phyloP scores from a whole-genome alignment of 371 early-diverging fungal species.

The Dichotomocladium elegans region DNA sequence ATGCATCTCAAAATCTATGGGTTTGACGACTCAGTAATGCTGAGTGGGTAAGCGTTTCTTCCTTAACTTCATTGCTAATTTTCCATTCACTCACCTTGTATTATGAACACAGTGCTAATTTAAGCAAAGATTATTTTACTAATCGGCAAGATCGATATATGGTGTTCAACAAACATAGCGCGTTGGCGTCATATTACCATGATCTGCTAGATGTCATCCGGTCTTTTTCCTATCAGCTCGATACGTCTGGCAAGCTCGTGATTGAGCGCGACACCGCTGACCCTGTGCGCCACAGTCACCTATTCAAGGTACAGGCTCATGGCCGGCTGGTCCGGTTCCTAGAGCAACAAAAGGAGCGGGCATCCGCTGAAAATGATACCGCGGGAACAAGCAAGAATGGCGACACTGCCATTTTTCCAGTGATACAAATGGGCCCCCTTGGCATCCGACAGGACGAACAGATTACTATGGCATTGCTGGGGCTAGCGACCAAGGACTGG shows the following conservation, averaged over 20 bases:
- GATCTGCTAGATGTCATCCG: constrained; percentile 62
- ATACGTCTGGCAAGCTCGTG: constrained; percentile 6
- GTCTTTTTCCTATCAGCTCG: constrained; percentile 64
- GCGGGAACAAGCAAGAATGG: constrained; percentile 11
- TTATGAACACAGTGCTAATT: constrained; percentile 94
- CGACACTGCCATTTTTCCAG: constrained; percentile 80
- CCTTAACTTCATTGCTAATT: not conserved
- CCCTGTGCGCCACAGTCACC: constrained; percentile 59
- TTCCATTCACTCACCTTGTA: too few relatives aligned
- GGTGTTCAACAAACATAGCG: constrained; percentile 48
- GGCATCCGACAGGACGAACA: constrained; percentile 77
- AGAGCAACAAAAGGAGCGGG: constrained; percentile 3
- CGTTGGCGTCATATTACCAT: constrained; percentile 66
- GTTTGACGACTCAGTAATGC: constrained; percentile 83
- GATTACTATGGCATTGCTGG: constrained; percentile 57
- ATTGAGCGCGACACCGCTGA: constrained; percentile 45
- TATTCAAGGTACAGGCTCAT: constrained; percentile 55
- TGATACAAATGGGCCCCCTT: constrained; percentile 86
- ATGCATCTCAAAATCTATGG: constrained; percentile 93
- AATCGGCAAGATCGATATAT: constrained; percentile 95
- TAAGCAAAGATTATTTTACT: constrained; percentile 91
- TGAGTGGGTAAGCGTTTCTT: constrained; percentile 91
- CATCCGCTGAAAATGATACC: not conserved
- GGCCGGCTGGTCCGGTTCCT: constrained; percentile 37
- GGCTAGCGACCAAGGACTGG: constrained; percentile 39